Base-by-base conservation (phyloP, 495 filamentous ascomycete genomes). In the Penicillium nucicola region DNA sequence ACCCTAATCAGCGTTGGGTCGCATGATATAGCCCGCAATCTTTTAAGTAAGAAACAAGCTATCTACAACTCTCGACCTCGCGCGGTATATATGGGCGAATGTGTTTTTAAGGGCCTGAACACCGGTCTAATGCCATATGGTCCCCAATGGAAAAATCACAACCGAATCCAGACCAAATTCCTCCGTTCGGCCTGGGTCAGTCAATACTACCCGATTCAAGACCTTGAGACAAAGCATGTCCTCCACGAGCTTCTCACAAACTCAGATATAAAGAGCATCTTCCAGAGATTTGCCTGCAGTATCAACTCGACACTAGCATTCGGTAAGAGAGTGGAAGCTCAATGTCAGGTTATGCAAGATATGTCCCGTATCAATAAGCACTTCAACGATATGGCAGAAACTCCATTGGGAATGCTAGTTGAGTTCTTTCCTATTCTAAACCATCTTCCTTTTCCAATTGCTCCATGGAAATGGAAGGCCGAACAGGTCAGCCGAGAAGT, bases 381-480 rank as follows among this genome's bases (percentile, higher is more conserved):
- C n/a, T n/a, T n/a, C n/a, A n/a, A n/a, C n/a, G n/a, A n/a, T n/a
- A n/a, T n/a, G n/a, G n/a, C n/a, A n/a, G n/a, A n/a, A n/a, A n/a
- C n/a, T n/a, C n/a, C n/a, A n/a, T n/a, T n/a, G n/a, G n/a, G n/a
- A n/a, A n/a, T 2, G 49, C 68, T n/a, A 53, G 69, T 65, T 0
- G 69, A 73, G 31, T 61, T 59, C 0, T 62, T 80, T 2, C 68
- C 66, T 9, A 70, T 69, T 45, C 65, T 83, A 6, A 61, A 67
- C 37, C 58, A 73, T 30, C 55, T 83, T 0, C 78, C 80, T 0
- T 46, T 43, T 0, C 54, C 31, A 5, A 14, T 79, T 1, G 73
- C 67, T 7, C 78, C 79, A 2, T 83, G 80, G 80, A 74, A 79
- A 56, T 56, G 74, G 19, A 47, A 69, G 66, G 55, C 7, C 75